A percentile compares a stretch with the other conserved stretches of the same genome.
Evolutionary conservation across 1,284 basidiomycete genomes (phyloP).

Genomic region (Pascua guehoae): DNA sequence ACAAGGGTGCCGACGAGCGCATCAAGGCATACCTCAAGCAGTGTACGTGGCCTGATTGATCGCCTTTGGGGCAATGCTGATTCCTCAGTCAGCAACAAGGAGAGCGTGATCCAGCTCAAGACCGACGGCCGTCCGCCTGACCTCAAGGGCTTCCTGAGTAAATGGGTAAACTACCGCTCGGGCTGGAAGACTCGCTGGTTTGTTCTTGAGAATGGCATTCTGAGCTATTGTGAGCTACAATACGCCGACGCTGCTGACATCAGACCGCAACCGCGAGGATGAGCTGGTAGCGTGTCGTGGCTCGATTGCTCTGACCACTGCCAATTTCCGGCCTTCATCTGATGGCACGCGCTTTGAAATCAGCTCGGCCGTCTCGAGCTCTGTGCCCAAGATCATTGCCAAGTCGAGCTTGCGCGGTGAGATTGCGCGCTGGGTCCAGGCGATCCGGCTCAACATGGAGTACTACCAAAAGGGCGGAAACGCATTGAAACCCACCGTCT

Average conservation of each 20-base stretch:
- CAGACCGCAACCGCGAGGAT: conserved; percentile 80
- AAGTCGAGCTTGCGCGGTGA: conserved; percentile 87
- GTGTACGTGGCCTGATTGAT: conserved; percentile 53
- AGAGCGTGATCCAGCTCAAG: conserved; percentile 51
- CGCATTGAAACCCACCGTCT: not conserved
- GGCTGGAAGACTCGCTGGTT: conserved; percentile 95
- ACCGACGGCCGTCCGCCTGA: conserved; percentile 56
- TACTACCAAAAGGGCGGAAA: conserved; percentile 50
- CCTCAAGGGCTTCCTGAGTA: conserved; percentile 61
- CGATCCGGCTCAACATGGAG: conserved; percentile 69
- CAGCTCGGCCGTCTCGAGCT: conserved; percentile 55
- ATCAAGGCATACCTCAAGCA: conserved; percentile 80
- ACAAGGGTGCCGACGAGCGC: conserved; percentile 61
- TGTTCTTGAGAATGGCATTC: conserved; percentile 77
- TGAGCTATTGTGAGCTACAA: conserved; percentile 59
- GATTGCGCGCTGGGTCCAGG: conserved; percentile 79
- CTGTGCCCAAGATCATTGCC: conserved; percentile 71
- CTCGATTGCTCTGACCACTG: conserved; percentile 81
- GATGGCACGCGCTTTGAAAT: conserved; percentile 72
- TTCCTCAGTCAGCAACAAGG: conserved; percentile 71
- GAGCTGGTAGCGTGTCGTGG: conserved; percentile 82
- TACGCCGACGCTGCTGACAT: not conserved
- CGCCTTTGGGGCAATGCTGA: conserved; percentile 23
- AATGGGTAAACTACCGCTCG: conserved; percentile 51
- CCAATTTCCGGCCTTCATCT: conserved; percentile 57